phyloP scores from a whole-genome alignment of 2,329 filamentous ascomycete genomes.

The Setomelanomma holmii region DNA sequence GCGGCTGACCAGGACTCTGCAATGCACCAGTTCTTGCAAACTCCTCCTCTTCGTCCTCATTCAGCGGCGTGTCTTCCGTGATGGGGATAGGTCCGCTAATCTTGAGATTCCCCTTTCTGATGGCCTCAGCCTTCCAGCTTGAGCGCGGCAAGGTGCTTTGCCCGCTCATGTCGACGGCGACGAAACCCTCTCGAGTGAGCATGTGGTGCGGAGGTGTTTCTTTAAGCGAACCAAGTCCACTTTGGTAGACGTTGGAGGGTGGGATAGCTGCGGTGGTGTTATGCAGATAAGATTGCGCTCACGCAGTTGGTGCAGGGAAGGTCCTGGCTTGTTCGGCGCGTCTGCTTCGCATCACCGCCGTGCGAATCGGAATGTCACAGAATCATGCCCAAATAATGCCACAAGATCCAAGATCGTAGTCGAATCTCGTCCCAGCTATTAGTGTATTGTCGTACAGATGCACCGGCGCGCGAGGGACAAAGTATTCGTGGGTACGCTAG shows the following conservation, averaged over 20 bases:
- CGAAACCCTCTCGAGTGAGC: conserved; percentile 41
- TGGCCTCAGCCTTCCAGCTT: conserved; percentile 50
- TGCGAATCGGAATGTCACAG: conserved; percentile 19
- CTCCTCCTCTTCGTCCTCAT: conserved; percentile 43
- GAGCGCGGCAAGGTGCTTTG: conserved; percentile 38
- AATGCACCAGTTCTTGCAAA: conserved; percentile 34
- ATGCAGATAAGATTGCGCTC: conserved; percentile 32
- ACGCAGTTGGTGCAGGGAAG: conserved; percentile 32
- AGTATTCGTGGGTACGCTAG: conserved; percentile 7
- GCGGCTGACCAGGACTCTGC: conserved; percentile 16
- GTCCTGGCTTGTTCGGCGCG: conserved; percentile 20
- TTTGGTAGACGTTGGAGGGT: conserved; percentile 13
- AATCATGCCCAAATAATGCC: conserved; percentile 6
- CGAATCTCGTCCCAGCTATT: neutral
- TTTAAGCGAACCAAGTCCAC: conserved; percentile 10
- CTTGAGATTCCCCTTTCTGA: conserved; percentile 47
- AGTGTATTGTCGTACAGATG: conserved; percentile 1
- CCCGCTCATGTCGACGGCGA: conserved; percentile 40
- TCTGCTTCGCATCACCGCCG: conserved; percentile 25
- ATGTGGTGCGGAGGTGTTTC: conserved; percentile 31
- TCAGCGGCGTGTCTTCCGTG: conserved; percentile 44
- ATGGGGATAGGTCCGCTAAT: conserved; percentile 50
- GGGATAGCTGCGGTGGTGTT: conserved; percentile 16
- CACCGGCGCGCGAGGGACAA: neutral
- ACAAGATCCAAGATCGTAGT: neutral